Percentiles rank a stretch among this genome's conserved stretches.
Evolutionary conservation across 2,329 filamentous ascomycete species (phyloP).

Genomic region (Nemania abortiva): DNA sequence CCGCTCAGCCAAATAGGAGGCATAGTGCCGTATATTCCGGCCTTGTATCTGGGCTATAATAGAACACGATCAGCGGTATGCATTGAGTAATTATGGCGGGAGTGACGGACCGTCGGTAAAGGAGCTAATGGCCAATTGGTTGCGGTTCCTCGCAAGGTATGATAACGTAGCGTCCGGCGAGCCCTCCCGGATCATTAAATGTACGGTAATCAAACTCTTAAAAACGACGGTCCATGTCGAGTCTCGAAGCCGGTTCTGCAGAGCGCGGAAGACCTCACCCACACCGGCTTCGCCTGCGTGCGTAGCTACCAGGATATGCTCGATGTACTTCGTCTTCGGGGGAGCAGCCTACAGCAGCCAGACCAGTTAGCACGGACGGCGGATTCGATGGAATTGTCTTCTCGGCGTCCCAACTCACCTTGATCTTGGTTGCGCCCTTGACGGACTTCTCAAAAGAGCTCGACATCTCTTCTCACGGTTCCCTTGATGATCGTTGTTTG

Average conservation of each 20-base stretch:
- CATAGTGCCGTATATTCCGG: conserved; percentile 92
- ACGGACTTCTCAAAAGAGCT: conserved; percentile 98
- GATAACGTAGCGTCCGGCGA: conserved; percentile 87
- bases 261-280: conserved; percentile 91
- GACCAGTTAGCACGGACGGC: conserved; percentile 37
- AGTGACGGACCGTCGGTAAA: conserved; percentile 85
- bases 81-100: not conserved
- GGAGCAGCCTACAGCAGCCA: conserved; percentile 77
- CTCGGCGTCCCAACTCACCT: conserved; percentile 67
- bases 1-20: conserved; percentile 85
- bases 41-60: conserved; percentile 88
- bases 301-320: conserved; percentile 95
- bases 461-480: conserved; percentile 66
- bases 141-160: conserved; percentile 85
- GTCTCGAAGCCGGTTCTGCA: conserved; percentile 89
- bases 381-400: conserved; percentile 1
- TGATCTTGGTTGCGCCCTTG: conserved; percentile 98
- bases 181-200: conserved; percentile 97
- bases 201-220: conserved; percentile 95
- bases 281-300: conserved; percentile 95
- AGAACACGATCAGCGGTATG: conserved; percentile 41
- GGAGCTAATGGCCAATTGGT: conserved; percentile 85
- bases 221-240: conserved; percentile 99
- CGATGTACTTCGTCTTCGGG: conserved; percentile 99
- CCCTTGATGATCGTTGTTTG: not conserved